A percentile compares a stretch with the other conserved stretches of the same genome.
Evolutionary conservation across 1,139 yeast species (phyloP).

Genomic region (Yamadazyma dendronema): DNA sequence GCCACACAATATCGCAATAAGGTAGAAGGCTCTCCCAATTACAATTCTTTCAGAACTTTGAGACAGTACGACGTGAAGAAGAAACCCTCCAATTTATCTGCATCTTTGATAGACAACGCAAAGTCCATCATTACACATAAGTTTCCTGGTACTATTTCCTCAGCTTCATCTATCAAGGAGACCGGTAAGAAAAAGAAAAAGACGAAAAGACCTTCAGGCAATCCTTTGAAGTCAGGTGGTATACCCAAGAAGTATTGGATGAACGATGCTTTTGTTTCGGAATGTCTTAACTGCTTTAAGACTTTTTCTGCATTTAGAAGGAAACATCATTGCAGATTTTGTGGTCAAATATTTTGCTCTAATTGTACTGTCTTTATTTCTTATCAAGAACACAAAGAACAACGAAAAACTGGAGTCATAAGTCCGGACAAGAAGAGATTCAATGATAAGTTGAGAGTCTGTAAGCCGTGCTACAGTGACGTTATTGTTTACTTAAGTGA

Average conservation of each 20-base stretch:
- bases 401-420: conserved; percentile 23
- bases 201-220: conserved; percentile 40
- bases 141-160: conserved; percentile 28
- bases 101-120: conserved; percentile 40
- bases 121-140: conserved; percentile 33
- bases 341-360: conserved; percentile 94
- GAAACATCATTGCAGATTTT: conserved; percentile 91
- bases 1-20: conserved; percentile 20
- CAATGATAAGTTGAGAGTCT: conserved; percentile 72
- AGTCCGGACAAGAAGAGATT: conserved; percentile 29
- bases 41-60: conserved; percentile 43
- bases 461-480: conserved; percentile 73
- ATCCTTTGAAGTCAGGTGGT: conserved; percentile 48
- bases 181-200: conserved; percentile 23
- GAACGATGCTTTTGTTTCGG: conserved; percentile 84
- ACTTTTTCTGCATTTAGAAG: conserved; percentile 78
- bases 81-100: conserved; percentile 31
- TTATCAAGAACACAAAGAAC: conserved; percentile 64
- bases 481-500: conserved; percentile 68
- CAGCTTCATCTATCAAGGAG: conserved; percentile 29
- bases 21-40: conserved; percentile 25
- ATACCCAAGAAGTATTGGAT: conserved; percentile 81
- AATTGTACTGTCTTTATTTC: conserved; percentile 79
- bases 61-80: conserved; percentile 24
- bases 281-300: conserved; percentile 74